phyloP scores from a whole-genome alignment of 257 asterid genomes.

The Schizonepeta tenuifolia region DNA sequence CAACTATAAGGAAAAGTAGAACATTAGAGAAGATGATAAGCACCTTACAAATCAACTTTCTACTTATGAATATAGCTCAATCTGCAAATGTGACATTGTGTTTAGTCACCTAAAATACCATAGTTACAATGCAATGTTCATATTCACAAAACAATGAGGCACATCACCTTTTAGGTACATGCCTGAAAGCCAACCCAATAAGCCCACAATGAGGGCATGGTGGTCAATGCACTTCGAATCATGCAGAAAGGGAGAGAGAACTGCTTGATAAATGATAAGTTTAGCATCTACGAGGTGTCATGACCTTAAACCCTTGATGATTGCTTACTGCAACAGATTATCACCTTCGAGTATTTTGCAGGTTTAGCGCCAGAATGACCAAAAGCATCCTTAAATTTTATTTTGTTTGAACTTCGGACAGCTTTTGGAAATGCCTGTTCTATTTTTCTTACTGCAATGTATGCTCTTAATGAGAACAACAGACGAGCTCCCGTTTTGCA shows the following conservation, averaged over 20 bases:
- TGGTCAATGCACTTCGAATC: conserved; percentile 17
- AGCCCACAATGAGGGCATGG: background rate
- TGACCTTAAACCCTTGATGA: background rate
- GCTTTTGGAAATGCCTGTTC: conserved; percentile 47
- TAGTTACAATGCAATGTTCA: conserved; percentile 24
- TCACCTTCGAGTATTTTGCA: conserved; percentile 11
- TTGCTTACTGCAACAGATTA: background rate
- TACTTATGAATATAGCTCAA: background rate
- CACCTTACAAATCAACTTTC: background rate
- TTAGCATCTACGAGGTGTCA: background rate
- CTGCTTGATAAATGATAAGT: background rate
- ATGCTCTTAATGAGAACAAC: conserved; percentile 66
- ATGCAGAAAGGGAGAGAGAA: conserved; percentile 12
- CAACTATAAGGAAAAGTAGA: background rate
- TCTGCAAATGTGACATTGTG: conserved; percentile 16
- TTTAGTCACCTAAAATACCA: conserved; percentile 10
- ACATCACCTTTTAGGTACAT: conserved; percentile 10
- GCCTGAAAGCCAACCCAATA: background rate
- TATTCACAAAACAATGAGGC: conserved; percentile 36
- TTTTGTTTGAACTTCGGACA: conserved; percentile 43
- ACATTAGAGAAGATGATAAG: background rate
- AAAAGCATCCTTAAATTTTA: conserved; percentile 32
- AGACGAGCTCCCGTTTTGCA: conserved; percentile 52
- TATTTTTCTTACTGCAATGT: conserved; percentile 51
- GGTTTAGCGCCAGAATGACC: conserved; percentile 21